Conservation (phyloP, 352 stramenopile species). For the Phytophthora uliginosa region DNA sequence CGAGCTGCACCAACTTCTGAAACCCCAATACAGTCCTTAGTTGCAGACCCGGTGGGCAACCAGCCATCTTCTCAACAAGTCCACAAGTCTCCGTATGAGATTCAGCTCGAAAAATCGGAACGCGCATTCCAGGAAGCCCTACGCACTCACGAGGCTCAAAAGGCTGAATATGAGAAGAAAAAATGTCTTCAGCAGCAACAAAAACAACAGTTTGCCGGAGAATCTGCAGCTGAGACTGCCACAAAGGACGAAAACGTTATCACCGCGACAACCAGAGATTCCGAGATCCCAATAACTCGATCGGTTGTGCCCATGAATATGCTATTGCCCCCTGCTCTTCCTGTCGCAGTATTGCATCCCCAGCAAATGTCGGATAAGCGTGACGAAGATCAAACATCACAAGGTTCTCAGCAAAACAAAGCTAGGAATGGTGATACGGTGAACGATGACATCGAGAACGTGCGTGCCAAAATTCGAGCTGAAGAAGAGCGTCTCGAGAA, state of each 20-base stretch:
- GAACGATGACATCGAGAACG: constrained; percentile 43
- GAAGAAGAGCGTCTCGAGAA: constrained; percentile 53
- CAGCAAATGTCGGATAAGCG: constrained; percentile 1
- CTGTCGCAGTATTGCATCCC: constrained; percentile 12
- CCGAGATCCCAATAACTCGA: constrained; percentile 17
- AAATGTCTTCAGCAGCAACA: constrained; percentile 29
- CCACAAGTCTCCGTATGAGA: constrained; percentile 44
- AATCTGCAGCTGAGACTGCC: neutral
- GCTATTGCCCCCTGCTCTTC: constrained; percentile 25
- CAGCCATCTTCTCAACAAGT: neutral
- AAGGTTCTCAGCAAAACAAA: neutral
- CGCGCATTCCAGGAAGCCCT: constrained; percentile 54
- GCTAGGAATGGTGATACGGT: neutral
- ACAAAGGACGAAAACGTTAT: neutral
- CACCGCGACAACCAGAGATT: neutral
- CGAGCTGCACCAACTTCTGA: constrained; percentile 4
- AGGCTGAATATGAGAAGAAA: constrained; percentile 49
- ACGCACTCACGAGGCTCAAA: constrained; percentile 50
- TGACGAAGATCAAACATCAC: constrained; percentile 8
- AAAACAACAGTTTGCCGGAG: constrained; percentile 12
- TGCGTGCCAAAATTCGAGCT: constrained; percentile 49
- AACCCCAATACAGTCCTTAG: neutral
- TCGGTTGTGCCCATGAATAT: constrained; percentile 21
- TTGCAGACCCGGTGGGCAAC: neutral
- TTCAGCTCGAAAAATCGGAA: constrained; percentile 59